These are phyloP conservation scores for Apophysomyces trapeziformis DNA, from an alignment of 371 early-diverging fungal species.

Conservation along the genomic window DNA sequence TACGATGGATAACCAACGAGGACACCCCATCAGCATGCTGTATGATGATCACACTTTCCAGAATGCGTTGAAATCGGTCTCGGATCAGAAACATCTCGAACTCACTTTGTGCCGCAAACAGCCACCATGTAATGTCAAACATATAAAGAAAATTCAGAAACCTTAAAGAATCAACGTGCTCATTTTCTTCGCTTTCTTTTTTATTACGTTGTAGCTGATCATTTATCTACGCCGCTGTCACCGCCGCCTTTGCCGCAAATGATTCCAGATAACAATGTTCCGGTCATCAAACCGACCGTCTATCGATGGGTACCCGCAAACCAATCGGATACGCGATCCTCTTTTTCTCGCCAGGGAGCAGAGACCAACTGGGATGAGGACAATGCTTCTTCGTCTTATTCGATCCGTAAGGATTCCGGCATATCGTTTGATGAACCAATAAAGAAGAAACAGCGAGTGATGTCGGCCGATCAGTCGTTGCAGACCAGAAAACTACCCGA, in stretches of 20 bases:
- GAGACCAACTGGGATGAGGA: constrained; percentile 13
- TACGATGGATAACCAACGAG: constrained; percentile 19
- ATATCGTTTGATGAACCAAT: constrained; percentile 34
- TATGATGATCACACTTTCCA: constrained; percentile 37
- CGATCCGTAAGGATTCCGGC: constrained; percentile 43
- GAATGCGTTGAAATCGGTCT: constrained; percentile 27
- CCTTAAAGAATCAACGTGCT: background rate
- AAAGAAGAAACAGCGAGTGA: constrained; percentile 40
- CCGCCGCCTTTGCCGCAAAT: constrained; percentile 15
- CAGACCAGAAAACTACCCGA: constrained; percentile 34
- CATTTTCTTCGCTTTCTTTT: background rate
- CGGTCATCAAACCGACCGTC: constrained; percentile 50
- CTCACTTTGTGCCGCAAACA: constrained; percentile 37
- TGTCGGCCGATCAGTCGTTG: constrained; percentile 31
- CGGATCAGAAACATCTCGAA: constrained; percentile 34
- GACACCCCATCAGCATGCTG: constrained; percentile 18
- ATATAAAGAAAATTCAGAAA: background rate
- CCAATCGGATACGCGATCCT: constrained; percentile 13
- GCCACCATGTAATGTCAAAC: constrained; percentile 14
- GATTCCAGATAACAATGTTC: constrained; percentile 26
- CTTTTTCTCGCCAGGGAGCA: constrained; percentile 6
- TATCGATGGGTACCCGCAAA: constrained; percentile 38
- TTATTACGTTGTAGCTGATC: constrained; percentile 7
- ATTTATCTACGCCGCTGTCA: constrained; percentile 12
- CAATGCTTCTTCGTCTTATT: constrained; percentile 9